phyloP scores from a whole-genome alignment of 1,139 yeast genomes.

The Kurtzmaniella quercitrusa region DNA sequence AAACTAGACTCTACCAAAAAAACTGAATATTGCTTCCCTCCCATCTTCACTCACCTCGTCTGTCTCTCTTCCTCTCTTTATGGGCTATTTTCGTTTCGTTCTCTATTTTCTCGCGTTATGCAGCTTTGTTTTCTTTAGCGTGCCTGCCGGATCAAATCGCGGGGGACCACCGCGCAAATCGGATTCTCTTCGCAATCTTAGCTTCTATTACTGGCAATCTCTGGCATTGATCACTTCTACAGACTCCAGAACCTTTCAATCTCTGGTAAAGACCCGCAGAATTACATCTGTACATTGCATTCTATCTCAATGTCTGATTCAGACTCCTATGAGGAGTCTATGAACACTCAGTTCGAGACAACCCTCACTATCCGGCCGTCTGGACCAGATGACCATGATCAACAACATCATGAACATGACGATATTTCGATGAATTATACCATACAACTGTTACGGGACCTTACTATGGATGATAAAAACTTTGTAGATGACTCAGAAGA shows the following conservation, averaged over 20 bases:
- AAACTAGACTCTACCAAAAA: no score
- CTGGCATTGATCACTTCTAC: no score
- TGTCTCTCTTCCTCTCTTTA: not conserved
- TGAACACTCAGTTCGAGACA: slow-evolving; percentile 47
- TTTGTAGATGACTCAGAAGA: slow-evolving; percentile 9
- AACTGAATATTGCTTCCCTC: no score
- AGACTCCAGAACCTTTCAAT: no score
- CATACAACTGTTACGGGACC: slow-evolving; percentile 19
- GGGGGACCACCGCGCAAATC: slow-evolving; percentile 1
- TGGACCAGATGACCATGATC: slow-evolving; percentile 29
- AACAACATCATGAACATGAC: slow-evolving; percentile 8
- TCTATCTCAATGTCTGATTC: slow-evolving; percentile 14
- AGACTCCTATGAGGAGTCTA: slow-evolving; percentile 40
- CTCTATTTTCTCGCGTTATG: not conserved
- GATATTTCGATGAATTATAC: slow-evolving; percentile 45
- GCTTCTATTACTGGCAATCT: not conserved
- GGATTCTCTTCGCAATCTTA: not conserved
- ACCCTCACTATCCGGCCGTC: slow-evolving; percentile 44
- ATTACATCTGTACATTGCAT: no score
- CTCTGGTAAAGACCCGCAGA: no score
- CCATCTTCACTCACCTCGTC: not conserved
- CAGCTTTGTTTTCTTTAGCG: slow-evolving; percentile 2
- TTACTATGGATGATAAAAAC: slow-evolving; percentile 27
- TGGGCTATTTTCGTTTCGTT: not conserved
- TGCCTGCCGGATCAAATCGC: slow-evolving; percentile 1